Conservation (phyloP, 1,284 basidiomycete species). For the Leccinum ponderosum region DNA sequence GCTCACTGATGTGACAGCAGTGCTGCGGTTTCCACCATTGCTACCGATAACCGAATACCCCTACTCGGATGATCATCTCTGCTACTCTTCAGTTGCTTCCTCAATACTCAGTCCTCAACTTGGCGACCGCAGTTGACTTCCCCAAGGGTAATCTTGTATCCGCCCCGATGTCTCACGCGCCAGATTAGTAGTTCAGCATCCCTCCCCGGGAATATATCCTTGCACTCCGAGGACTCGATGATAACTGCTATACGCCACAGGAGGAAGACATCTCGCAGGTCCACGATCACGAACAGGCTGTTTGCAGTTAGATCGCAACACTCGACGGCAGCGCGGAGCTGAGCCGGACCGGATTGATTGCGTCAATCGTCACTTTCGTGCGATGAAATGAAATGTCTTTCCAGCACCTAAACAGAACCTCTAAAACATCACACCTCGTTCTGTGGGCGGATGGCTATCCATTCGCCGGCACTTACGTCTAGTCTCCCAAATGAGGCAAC, state of each 20-base stretch:
- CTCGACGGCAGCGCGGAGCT: slow-evolving; percentile 10
- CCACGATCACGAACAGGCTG: slow-evolving; percentile 13
- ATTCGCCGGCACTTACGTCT: slow-evolving; percentile 1
- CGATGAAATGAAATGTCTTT: slow-evolving; percentile 1
- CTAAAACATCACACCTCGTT: neutral
- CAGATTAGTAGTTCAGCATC: slow-evolving; percentile 16
- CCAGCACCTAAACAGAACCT: slow-evolving; percentile 3
- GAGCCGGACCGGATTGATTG: slow-evolving; percentile 19
- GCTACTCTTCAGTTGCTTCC: slow-evolving; percentile 1
- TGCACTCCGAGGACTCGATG: slow-evolving; percentile 30
- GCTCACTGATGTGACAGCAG: neutral
- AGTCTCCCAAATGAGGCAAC: slow-evolving; percentile 2
- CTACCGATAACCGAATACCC: slow-evolving; percentile 1
- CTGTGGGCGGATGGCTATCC: slow-evolving; percentile 1
- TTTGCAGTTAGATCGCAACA: slow-evolving; percentile 11
- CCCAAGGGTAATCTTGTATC: slow-evolving; percentile 19
- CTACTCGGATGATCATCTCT: slow-evolving; percentile 9
- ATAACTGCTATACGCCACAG: slow-evolving; percentile 9
- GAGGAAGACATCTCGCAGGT: slow-evolving; percentile 3
- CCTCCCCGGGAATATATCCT: slow-evolving; percentile 17
- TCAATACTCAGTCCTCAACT: slow-evolving; percentile 5
- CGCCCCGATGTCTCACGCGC: slow-evolving; percentile 24
- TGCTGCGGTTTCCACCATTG: neutral
- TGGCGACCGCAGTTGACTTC: slow-evolving; percentile 19
- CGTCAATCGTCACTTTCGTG: slow-evolving; percentile 11